Evolutionary conservation across 768 basidiomycete species (phyloP).

Genomic region (Serendipita indica): DNA sequence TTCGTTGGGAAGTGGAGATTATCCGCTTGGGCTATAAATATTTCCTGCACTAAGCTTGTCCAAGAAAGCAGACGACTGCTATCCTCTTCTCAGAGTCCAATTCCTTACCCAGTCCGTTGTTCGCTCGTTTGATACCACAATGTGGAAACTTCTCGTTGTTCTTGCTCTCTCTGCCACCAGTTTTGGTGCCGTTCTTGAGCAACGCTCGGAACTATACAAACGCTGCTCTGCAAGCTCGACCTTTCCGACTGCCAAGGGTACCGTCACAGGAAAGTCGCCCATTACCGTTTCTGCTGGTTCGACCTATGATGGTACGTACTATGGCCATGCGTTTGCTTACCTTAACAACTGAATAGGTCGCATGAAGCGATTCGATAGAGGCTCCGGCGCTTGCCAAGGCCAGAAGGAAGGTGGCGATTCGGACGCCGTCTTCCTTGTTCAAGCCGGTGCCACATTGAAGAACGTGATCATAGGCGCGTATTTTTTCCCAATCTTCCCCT

Average conservation of each 20-base stretch:
- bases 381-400: slow-evolving; percentile 27
- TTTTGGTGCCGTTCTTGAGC: background rate
- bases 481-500: too few species aligned
- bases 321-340: too few species aligned
- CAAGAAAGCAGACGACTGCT: too few species aligned
- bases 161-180: background rate
- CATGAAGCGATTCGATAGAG: slow-evolving; percentile 21
- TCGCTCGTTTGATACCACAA: too few species aligned
- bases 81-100: too few species aligned
- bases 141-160: background rate
- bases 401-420: slow-evolving; percentile 28
- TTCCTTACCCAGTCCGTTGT: too few species aligned
- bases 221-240: background rate
- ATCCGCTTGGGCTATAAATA: too few species aligned
- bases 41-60: too few species aligned
- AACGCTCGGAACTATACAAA: background rate
- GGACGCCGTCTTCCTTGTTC: slow-evolving; percentile 29
- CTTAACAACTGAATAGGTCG: background rate
- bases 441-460: slow-evolving; percentile 29
- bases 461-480: slow-evolving; percentile 28
- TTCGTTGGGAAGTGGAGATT: too few species aligned
- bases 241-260: background rate
- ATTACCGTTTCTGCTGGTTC: slow-evolving; percentile 1
- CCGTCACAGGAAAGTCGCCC: background rate
- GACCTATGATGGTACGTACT: background rate